A percentile compares a stretch with the other conserved stretches of the same genome.
Evolutionary conservation across 75 land plant species (phyloP).

Genomic region (Pinus tabuliformis): DNA sequence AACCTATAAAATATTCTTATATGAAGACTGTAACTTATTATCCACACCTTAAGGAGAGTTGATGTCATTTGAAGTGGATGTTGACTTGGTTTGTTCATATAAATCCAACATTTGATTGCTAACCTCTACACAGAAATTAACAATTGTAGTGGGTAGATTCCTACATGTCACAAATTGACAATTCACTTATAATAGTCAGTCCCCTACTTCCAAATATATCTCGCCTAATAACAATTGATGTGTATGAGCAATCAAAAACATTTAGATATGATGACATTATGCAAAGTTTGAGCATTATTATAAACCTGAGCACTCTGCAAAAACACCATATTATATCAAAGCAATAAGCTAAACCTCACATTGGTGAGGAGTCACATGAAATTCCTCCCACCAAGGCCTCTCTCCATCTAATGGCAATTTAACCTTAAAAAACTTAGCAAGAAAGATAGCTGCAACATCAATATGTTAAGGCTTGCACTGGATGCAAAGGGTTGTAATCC

Average conservation of each 20-base stretch:
- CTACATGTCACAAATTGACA: neutral
- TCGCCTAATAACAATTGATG: neutral
- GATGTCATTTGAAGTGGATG: neutral
- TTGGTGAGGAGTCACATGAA: constrained; percentile 38
- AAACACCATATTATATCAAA: neutral
- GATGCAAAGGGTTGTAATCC: constrained; percentile 16
- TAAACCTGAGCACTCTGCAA: neutral
- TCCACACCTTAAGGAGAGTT: too few species aligned
- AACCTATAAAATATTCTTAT: neutral
- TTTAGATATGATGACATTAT: neutral
- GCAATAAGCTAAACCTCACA: constrained; percentile 24
- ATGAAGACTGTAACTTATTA: neutral
- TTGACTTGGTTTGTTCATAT: constrained; percentile 23
- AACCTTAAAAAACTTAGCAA: constrained; percentile 39
- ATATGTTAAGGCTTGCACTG: constrained; percentile 13
- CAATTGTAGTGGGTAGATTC: neutral
- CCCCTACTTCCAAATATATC: neutral
- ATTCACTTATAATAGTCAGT: neutral
- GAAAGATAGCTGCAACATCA: constrained; percentile 39
- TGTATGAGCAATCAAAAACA: neutral
- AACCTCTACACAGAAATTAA: constrained; percentile 19
- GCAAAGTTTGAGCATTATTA: neutral
- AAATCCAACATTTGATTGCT: constrained; percentile 50
- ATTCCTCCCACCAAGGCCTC: constrained; percentile 45
- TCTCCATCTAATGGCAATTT: constrained; percentile 40